phyloP scores from a whole-genome alignment of 805 yeast genomes.

The Teunomyces funiuensis region DNA sequence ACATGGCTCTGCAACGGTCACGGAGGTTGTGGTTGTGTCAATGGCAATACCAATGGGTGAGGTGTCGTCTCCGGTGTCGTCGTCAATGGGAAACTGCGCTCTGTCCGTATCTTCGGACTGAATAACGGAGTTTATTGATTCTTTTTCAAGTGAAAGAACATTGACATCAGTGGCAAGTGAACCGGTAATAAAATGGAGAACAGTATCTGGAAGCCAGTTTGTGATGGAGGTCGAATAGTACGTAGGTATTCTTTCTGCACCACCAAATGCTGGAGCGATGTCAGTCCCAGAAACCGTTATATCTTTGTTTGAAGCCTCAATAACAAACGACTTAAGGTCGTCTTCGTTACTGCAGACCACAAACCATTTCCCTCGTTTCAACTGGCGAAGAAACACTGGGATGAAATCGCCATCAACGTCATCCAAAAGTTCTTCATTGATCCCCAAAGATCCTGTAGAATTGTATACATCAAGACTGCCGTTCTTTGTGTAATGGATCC shows the following conservation, averaged over 20 bases:
- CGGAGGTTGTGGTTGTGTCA: slow-evolving; percentile 50
- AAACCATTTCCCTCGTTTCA: slow-evolving; percentile 11
- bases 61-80: slow-evolving; percentile 63
- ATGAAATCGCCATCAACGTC: not conserved
- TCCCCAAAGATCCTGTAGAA: not conserved
- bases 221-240: slow-evolving; percentile 43
- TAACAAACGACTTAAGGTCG: slow-evolving; percentile 23
- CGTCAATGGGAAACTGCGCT: slow-evolving; percentile 73
- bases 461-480: not conserved
- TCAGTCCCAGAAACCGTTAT: slow-evolving; percentile 25
- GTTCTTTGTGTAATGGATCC: slow-evolving; percentile 2
- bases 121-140: slow-evolving; percentile 27
- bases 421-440: not conserved
- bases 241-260: slow-evolving; percentile 35
- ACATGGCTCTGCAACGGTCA: slow-evolving; percentile 51
- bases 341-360: slow-evolving; percentile 26
- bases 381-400: slow-evolving; percentile 2
- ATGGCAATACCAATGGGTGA: slow-evolving; percentile 69
- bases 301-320: slow-evolving; percentile 11
- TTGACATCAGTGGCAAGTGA: slow-evolving; percentile 56
- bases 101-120: slow-evolving; percentile 63
- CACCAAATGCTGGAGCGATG: slow-evolving; percentile 53
- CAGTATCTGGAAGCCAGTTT: slow-evolving; percentile 37
- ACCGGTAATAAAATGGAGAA: slow-evolving; percentile 49
- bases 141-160: slow-evolving; percentile 5